These are phyloP conservation scores for Boletus smithii DNA, from an alignment of 1,284 basidiomycete genomes.

Conservation along the genomic window DNA sequence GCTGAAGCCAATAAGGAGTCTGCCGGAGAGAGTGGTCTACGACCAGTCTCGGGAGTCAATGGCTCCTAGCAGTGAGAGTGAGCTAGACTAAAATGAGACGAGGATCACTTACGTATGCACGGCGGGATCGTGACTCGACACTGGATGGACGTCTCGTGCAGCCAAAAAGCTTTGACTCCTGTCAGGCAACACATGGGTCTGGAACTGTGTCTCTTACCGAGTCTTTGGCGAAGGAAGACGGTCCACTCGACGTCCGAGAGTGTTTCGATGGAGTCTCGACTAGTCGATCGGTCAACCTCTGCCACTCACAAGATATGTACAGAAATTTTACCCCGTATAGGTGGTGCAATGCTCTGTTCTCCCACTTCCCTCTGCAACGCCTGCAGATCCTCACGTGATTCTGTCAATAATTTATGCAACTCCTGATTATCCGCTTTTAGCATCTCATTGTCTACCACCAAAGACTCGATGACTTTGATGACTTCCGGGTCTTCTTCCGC, in stretches of 20 bases:
- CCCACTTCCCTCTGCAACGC: constrained; percentile 69
- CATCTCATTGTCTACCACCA: constrained; percentile 80
- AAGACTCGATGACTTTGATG: constrained; percentile 68
- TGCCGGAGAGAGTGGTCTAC: constrained; percentile 54
- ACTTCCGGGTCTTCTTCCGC: constrained; percentile 55
- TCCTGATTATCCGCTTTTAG: constrained; percentile 81
- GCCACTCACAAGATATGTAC: background rate
- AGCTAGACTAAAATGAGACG: constrained; percentile 4
- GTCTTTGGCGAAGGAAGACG: constrained; percentile 39
- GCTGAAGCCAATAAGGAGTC: constrained; percentile 47
- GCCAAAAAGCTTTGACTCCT: constrained; percentile 20
- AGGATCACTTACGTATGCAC: constrained; percentile 40
- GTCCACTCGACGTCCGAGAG: constrained; percentile 41
- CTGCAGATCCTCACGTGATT: constrained; percentile 75
- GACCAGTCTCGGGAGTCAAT: constrained; percentile 58
- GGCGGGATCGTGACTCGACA: constrained; percentile 34
- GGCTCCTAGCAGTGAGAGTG: constrained; percentile 43
- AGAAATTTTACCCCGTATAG: constrained; percentile 38
- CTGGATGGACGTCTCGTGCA: constrained; percentile 33
- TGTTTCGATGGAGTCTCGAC: constrained; percentile 42
- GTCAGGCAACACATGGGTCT: constrained; percentile 9
- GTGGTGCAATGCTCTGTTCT: constrained; percentile 55
- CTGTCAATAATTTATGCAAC: constrained; percentile 66
- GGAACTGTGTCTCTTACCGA: constrained; percentile 27
- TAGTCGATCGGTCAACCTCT: constrained; percentile 22